Evolutionary conservation across 495 filamentous ascomycete species (phyloP).

Genomic region (Penicillium ucsense): DNA sequence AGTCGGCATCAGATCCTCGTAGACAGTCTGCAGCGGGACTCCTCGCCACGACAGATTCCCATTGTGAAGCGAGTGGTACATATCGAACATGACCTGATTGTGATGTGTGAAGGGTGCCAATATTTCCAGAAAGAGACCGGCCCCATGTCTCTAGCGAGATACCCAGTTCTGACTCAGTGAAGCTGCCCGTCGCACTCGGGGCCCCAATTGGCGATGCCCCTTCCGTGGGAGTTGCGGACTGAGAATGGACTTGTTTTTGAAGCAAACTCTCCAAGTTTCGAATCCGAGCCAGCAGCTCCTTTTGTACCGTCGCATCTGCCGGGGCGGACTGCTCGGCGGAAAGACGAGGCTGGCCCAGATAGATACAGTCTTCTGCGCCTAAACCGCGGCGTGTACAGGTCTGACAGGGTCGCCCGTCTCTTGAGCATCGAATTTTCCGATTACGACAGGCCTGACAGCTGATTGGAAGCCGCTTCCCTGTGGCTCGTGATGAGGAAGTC

Average conservation of each 20-base stretch:
- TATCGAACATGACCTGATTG: constrained; percentile 34
- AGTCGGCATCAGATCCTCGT: constrained; percentile 19
- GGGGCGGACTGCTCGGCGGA: constrained; percentile 22
- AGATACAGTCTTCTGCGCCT: constrained; percentile 33
- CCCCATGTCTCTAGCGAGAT: constrained; percentile 13
- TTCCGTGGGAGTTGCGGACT: constrained; percentile 10
- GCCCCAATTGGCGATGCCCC: constrained; percentile 23
- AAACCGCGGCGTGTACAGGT: constrained; percentile 32
- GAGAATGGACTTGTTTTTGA: constrained; percentile 24
- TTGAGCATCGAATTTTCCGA: constrained; percentile 32
- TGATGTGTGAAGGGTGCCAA: constrained; percentile 25
- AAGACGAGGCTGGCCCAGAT: constrained; percentile 30
- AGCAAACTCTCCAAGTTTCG: constrained; percentile 30
- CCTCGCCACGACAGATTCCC: constrained; percentile 23
- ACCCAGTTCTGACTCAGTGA: constrained; percentile 22
- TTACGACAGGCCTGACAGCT: constrained; percentile 35
- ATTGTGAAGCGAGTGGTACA: constrained; percentile 27
- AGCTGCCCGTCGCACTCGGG: constrained; percentile 22
- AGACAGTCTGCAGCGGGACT: constrained; percentile 20
- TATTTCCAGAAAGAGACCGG: constrained; percentile 15
- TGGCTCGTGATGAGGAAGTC: constrained; percentile 18
- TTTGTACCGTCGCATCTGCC: constrained; percentile 20
- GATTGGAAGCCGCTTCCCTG: constrained; percentile 31
- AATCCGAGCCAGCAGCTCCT: constrained; percentile 28
- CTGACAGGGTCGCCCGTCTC: constrained; percentile 32